phyloP scores from a whole-genome alignment of 768 basidiomycete species.

The Sarcodon aspratus region DNA sequence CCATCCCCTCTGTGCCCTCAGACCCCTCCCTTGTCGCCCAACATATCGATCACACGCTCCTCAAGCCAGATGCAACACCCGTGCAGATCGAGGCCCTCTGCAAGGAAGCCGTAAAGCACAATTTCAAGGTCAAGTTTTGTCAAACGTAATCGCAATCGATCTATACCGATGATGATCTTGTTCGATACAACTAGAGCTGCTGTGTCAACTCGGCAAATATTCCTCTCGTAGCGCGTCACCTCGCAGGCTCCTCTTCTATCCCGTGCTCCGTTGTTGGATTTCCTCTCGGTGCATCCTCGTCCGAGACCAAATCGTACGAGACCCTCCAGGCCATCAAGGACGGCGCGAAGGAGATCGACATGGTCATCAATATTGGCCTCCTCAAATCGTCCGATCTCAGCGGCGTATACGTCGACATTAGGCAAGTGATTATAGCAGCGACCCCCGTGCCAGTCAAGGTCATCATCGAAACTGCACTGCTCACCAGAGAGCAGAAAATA shows the following conservation, averaged over 20 bases:
- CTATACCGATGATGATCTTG: too few species aligned
- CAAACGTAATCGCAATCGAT: neutral
- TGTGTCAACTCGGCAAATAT: constrained; percentile 39
- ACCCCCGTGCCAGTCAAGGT: constrained; percentile 30
- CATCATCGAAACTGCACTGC: constrained; percentile 39
- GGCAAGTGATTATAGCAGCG: constrained; percentile 24
- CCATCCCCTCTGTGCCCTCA: neutral
- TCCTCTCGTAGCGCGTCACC: constrained; percentile 26
- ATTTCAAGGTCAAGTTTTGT: constrained; percentile 29
- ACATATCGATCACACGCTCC: constrained; percentile 37
- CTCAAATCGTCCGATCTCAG: constrained; percentile 27
- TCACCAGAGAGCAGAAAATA: constrained; percentile 33
- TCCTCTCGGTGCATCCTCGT: constrained; percentile 35
- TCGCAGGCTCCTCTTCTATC: constrained; percentile 25
- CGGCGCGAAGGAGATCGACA: constrained; percentile 41
- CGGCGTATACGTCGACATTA: constrained; percentile 28
- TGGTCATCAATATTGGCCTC: constrained; percentile 37
- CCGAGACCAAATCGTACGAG: constrained; percentile 35
- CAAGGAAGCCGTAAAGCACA: constrained; percentile 33
- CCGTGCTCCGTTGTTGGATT: constrained; percentile 41
- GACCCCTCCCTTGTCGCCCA: constrained; percentile 15
- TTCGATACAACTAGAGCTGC: constrained; percentile 25
- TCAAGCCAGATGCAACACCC: constrained; percentile 36
- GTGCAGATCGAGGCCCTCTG: constrained; percentile 35
- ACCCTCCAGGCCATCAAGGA: constrained; percentile 30